Conservation (phyloP, 352 stramenopile genomes). For the Peronosclerospora sorghi region DNA sequence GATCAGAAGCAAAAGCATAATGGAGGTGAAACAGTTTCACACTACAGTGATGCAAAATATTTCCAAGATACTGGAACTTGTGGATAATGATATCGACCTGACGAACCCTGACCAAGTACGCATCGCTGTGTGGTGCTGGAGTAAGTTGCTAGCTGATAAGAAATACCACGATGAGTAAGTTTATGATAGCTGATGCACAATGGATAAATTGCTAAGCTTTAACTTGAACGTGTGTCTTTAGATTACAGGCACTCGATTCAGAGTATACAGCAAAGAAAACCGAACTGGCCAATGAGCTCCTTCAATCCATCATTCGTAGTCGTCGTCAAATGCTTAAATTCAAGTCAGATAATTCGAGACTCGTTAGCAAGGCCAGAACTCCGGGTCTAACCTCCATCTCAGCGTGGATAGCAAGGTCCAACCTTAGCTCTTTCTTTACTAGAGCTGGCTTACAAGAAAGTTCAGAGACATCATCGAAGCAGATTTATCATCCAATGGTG, state of each 20-base stretch:
- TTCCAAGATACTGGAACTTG: conserved; percentile 25
- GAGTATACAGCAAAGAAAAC: conserved; percentile 17
- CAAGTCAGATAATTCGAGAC: conserved; percentile 23
- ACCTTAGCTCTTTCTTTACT: conserved; percentile 21
- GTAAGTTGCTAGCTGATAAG: conserved; percentile 40
- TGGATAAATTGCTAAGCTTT: no score
- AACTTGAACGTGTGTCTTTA: conserved; percentile 5
- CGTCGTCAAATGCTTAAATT: conserved; percentile 67
- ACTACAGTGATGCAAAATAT: conserved; percentile 38
- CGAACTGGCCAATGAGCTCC: conserved; percentile 31
- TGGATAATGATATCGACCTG: conserved; percentile 51
- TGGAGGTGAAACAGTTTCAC: conserved; percentile 55
- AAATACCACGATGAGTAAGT: conserved; percentile 26
- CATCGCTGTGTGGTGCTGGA: conserved; percentile 64
- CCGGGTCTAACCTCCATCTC: conserved; percentile 25
- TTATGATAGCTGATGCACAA: not conserved
- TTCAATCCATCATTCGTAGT: conserved; percentile 62
- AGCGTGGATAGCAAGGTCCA: conserved; percentile 24
- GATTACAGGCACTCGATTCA: conserved; percentile 27
- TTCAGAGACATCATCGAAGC: conserved; percentile 2
- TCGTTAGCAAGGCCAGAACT: conserved; percentile 1
- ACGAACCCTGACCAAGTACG: conserved; percentile 57
- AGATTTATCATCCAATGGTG: conserved; percentile 49
- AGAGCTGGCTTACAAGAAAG: conserved; percentile 1
- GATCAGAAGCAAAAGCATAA: conserved; percentile 45